phyloP scores from a whole-genome alignment of 176 grass and related monocot species.

The Echinochloa phyllopogon region DNA sequence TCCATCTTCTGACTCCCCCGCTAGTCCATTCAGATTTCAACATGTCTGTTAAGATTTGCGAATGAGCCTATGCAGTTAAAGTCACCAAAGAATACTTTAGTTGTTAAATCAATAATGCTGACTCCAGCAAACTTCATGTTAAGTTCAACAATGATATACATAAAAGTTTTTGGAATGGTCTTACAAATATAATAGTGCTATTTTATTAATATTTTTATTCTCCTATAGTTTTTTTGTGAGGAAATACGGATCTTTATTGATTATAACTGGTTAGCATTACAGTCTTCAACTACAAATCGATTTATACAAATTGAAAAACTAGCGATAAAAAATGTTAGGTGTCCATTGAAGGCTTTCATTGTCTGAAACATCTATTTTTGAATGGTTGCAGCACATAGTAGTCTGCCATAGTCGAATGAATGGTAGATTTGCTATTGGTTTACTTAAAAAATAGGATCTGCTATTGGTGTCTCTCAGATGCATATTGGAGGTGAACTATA shows the following conservation, averaged over 20 bases:
- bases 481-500: background rate
- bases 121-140: constrained; percentile 9
- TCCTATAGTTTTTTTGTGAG: background rate
- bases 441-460: background rate
- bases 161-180: background rate
- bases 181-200: background rate
- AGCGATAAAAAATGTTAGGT: background rate
- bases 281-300: no score
- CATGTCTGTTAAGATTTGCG: background rate
- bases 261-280: no score
- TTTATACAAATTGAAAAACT: background rate
- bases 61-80: background rate
- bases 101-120: constrained; percentile 20
- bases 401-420: background rate
- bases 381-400: background rate
- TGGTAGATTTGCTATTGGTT: background rate
- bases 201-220: background rate
- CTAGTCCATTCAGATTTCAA: constrained; percentile 21
- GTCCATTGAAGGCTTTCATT: background rate
- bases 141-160: background rate
- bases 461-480: background rate
- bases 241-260: no score
- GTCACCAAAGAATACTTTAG: background rate
- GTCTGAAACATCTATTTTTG: constrained; percentile 13
- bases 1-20: constrained; percentile 11